Evolutionary conservation across 441 rosid genomes (phyloP).

Genomic region (Populus hybrid): DNA sequence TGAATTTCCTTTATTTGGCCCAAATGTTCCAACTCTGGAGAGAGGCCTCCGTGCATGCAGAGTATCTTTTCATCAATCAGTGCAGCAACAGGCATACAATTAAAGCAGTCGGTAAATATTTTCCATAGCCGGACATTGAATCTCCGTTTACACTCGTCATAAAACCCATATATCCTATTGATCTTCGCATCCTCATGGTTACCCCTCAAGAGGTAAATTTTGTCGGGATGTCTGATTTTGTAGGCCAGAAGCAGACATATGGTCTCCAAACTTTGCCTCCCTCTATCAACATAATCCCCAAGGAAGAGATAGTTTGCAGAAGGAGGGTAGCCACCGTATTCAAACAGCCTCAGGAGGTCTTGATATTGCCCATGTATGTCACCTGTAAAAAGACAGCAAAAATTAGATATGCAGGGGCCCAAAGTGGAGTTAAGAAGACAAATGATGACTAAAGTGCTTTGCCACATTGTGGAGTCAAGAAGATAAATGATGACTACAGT

Average conservation of each 20-base stretch:
- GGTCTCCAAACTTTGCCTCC: conserved; percentile 95
- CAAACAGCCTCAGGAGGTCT: conserved; percentile 86
- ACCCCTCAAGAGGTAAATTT: conserved; percentile 78
- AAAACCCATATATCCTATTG: conserved; percentile 91
- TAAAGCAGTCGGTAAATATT: conserved; percentile 90
- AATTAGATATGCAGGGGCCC: background rate
- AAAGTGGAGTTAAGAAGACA: background rate
- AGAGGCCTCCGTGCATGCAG: conserved; percentile 97
- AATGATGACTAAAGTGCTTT: background rate
- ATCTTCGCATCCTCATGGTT: conserved; percentile 99
- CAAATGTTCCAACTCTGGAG: conserved; percentile 73
- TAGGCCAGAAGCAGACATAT: conserved; percentile 95
- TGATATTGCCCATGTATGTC: conserved; percentile 97
- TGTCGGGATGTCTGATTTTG: conserved; percentile 77
- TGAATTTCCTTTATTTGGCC: conserved; percentile 73
- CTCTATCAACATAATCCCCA: conserved; percentile 96
- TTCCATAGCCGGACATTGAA: conserved; percentile 97
- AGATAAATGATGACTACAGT: background rate
- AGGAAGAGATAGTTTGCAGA: conserved; percentile 86
- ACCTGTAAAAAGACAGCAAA: conserved; percentile 44
- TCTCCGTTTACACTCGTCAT: conserved; percentile 95
- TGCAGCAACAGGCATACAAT: conserved; percentile 91
- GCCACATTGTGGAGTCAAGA: background rate
- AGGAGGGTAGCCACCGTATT: conserved; percentile 89
- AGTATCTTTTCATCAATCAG: conserved; percentile 85